A percentile compares a stretch with the other conserved stretches of the same genome.
phyloP scores from a whole-genome alignment of 1,284 basidiomycete genomes.

The Trichosporon sp. region DNA sequence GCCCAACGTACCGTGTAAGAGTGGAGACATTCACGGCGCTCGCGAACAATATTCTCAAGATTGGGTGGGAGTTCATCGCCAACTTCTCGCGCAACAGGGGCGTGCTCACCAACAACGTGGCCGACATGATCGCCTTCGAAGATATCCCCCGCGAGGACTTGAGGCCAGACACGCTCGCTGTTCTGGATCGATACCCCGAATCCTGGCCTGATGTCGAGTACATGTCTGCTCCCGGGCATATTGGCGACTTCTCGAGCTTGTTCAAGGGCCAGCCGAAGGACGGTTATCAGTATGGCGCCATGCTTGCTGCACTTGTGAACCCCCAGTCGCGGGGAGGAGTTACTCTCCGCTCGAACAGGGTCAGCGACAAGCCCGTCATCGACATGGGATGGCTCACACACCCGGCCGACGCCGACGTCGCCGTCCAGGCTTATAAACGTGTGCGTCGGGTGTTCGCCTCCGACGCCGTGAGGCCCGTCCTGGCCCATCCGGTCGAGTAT shows the following conservation, averaged over 20 bases:
- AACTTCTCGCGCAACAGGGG: neutral
- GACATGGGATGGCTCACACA: no score
- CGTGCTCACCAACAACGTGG: slow-evolving; percentile 13
- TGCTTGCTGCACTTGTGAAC: slow-evolving; percentile 15
- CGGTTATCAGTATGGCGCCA: slow-evolving; percentile 23
- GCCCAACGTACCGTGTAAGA: slow-evolving; percentile 20
- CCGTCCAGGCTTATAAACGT: no score
- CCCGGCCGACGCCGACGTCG: no score
- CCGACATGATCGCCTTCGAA: slow-evolving; percentile 20
- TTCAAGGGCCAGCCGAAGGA: slow-evolving; percentile 18
- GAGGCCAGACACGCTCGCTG: neutral
- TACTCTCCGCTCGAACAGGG: neutral
- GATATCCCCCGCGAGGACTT: neutral
- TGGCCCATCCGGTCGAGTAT: no score
- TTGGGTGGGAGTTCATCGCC: neutral
- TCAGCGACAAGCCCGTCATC: no score
- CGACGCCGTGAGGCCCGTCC: no score
- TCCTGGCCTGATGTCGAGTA: slow-evolving; percentile 22
- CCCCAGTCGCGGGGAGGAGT: slow-evolving; percentile 15
- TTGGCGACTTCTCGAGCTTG: slow-evolving; percentile 14
- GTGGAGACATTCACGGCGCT: slow-evolving; percentile 10
- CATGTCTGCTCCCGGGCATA: slow-evolving; percentile 7
- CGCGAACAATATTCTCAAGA: neutral
- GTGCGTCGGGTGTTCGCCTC: no score
- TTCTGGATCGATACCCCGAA: neutral